These are phyloP conservation scores for Phanerochaete carnosa DNA, from an alignment of 768 basidiomycete genomes.

Conservation along the genomic window DNA sequence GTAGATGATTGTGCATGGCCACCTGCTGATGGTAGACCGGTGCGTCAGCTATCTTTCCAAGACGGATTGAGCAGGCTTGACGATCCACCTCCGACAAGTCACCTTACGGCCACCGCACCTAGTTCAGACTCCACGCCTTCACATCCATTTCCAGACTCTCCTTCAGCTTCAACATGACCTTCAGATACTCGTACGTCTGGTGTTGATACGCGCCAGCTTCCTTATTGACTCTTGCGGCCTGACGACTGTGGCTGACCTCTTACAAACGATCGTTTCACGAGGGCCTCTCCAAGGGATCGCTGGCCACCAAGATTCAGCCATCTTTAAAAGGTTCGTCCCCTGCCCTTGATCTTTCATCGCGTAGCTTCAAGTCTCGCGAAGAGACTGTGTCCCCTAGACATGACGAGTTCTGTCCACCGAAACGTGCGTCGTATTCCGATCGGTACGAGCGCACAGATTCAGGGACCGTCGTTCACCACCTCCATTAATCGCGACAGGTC, in stretches of 20 bases:
- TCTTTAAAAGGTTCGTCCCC: slow-evolving; percentile 16
- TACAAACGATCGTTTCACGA: slow-evolving; percentile 14
- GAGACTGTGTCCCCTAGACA: slow-evolving; percentile 18
- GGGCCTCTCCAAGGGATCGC: background rate
- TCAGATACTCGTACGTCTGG: background rate
- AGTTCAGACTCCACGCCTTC: slow-evolving; percentile 5
- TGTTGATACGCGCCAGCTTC: slow-evolving; percentile 10
- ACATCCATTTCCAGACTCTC: slow-evolving; percentile 6
- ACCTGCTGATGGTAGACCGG: slow-evolving; percentile 23
- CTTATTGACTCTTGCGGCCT: slow-evolving; percentile 15
- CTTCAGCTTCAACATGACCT: slow-evolving; percentile 10
- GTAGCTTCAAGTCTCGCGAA: slow-evolving; percentile 16
- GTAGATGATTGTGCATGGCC: background rate
- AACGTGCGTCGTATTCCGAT: slow-evolving; percentile 16
- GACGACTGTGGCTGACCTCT: slow-evolving; percentile 24
- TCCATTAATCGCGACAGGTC: slow-evolving; percentile 11
- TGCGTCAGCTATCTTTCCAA: slow-evolving; percentile 19
- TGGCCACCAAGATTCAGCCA: slow-evolving; percentile 5
- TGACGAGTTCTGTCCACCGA: slow-evolving; percentile 17
- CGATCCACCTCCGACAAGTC: background rate
- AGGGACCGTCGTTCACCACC: slow-evolving; percentile 16
- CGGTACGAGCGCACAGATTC: slow-evolving; percentile 18
- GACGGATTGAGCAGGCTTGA: slow-evolving; percentile 19
- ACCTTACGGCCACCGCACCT: background rate
- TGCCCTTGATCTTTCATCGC: slow-evolving; percentile 16